Evolutionary conservation across 164 flowering plant species (phyloP), one percentile per base, ranked within the genome.

Genomic region (Brasenia schreberi): DNA sequence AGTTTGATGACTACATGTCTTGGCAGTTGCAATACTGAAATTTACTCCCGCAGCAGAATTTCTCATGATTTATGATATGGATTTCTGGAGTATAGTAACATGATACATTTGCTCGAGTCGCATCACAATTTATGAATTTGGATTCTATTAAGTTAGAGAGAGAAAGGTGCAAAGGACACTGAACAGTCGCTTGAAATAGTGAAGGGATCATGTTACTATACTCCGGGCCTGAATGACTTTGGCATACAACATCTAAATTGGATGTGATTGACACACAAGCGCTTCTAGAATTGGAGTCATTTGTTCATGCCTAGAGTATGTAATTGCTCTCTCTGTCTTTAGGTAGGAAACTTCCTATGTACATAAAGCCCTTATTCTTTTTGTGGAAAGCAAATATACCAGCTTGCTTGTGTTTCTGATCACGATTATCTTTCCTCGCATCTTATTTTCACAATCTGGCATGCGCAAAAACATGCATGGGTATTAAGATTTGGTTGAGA

Each of bases 1-100:
- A 90, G 75, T 85, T 87, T 67, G 97, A 86, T 69, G 92, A 85
- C 68, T 87, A 94, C 67, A 73, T 79, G 83, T 90, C 85, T 23
- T 92, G 98, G 98, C 85, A 83, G 56, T 42, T 81, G 78, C 92
- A 85, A 63, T 78, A 74, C 68, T 61, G 76, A 66, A 9, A 2
- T 14, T 9, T 49, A 33, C 39, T 33, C 39, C 56, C 56, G 16
- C 56, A 49, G 56, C 56, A 49, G 39, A 33, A 1, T 14, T 14
- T 49, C 16, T 49, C 56, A 49, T 49, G 12, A 49, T 49, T 49
- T 9, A 49, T 45, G 53, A 45, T 49, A 9, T 49, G 56, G 16
- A 49, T 9, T 9, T 49, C 56, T 4, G 56, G 56, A 4, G 16
- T 49, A 14, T 49, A 49, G 56, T 49, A 49, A 16, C 56, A 49